Evolutionary conservation across 2,329 filamentous ascomycete species (phyloP).

Genomic region (Hymenoscyphus occultus): DNA sequence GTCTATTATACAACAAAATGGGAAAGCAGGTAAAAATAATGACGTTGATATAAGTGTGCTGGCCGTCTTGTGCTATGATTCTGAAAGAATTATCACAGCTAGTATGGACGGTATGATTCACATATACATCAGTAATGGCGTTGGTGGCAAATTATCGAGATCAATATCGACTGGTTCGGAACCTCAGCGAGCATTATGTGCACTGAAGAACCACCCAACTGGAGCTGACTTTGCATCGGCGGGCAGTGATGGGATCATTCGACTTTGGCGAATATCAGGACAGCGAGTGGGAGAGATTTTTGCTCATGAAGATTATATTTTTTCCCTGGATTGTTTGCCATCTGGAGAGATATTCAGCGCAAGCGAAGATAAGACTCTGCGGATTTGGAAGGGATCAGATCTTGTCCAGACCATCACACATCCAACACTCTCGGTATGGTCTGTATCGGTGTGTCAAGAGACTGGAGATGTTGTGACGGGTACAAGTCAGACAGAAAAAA

Average conservation of each 20-base stretch:
- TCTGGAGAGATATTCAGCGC: slow-evolving; percentile 87
- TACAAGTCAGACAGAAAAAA: slow-evolving; percentile 47
- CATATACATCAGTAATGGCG: slow-evolving; percentile 66
- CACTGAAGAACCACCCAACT: slow-evolving; percentile 68
- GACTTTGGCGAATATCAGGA: slow-evolving; percentile 82
- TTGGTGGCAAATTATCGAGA: slow-evolving; percentile 59
- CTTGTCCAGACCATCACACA: slow-evolving; percentile 96
- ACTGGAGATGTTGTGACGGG: slow-evolving; percentile 93
- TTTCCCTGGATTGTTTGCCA: slow-evolving; percentile 73
- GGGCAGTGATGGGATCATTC: slow-evolving; percentile 85
- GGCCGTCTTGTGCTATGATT: slow-evolving; percentile 83
- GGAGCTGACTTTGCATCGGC: slow-evolving; percentile 93
- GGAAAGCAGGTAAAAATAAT: slow-evolving; percentile 45
- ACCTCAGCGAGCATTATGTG: slow-evolving; percentile 84
- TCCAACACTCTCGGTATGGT: slow-evolving; percentile 95
- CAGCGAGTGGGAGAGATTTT: slow-evolving; percentile 72
- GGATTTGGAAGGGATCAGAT: slow-evolving; percentile 78
- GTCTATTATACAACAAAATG: slow-evolving; percentile 69
- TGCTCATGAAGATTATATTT: slow-evolving; percentile 94
- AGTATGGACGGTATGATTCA: slow-evolving; percentile 89
- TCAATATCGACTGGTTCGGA: slow-evolving; percentile 71
- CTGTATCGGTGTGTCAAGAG: slow-evolving; percentile 75
- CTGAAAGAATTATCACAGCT: slow-evolving; percentile 79
- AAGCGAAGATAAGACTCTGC: slow-evolving; percentile 89
- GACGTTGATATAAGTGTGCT: slow-evolving; percentile 57